Base-by-base conservation (phyloP, 495 filamentous ascomycete genomes). In the Lophiostoma macrostomum region DNA sequence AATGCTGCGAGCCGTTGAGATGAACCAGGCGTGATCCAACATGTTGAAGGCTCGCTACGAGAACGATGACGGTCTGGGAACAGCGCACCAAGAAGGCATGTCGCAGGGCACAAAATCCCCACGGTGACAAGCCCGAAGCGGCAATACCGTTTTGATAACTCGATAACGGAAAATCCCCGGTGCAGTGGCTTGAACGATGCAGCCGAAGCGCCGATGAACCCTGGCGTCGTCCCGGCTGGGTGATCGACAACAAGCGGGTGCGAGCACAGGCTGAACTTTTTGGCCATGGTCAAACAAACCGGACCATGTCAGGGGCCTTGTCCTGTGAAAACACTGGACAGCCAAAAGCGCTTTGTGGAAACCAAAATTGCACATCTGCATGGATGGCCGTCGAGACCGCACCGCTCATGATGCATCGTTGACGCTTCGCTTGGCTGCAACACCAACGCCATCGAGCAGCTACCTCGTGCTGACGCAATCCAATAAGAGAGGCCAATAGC, bases 111-210 rank as follows among this genome's bases (percentile, higher is more conserved):
- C n/a, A n/a, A n/a, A n/a, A n/a, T 42, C 44, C 53, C 44, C 44
- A 56, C 44, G 50, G 50, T 44, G 37, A 51, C 37, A 52, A 34
- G 34, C 47, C 31, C 34, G 11, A 39, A 51, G 55, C 40, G 55
- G 55, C 55, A 47, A 51, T 36, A 42, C 54, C 54, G 54, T 58
- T 58, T 52, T 47, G 55, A 58, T 58, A 52, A 11, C 29, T 57
- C 45, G 53, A 57, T 58, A 45, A 58, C 55, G 47, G 53, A 48
- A 58, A 58, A 52, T 61, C 58, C 58, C 58, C 58, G 58, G 56
- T 8, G 27, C 38, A 10, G 19, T 56, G 51, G 53, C 58, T 52
- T 49, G 51, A 23, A 53, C 41, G 43, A 53, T 51, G 51, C 47
- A 57, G 53, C 53, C 53, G 58, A 57, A 35, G 58, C 53, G 53